These are phyloP conservation scores for Kodamaea derodonti DNA, from an alignment of 1,139 yeast species.

Conservation along the genomic window DNA sequence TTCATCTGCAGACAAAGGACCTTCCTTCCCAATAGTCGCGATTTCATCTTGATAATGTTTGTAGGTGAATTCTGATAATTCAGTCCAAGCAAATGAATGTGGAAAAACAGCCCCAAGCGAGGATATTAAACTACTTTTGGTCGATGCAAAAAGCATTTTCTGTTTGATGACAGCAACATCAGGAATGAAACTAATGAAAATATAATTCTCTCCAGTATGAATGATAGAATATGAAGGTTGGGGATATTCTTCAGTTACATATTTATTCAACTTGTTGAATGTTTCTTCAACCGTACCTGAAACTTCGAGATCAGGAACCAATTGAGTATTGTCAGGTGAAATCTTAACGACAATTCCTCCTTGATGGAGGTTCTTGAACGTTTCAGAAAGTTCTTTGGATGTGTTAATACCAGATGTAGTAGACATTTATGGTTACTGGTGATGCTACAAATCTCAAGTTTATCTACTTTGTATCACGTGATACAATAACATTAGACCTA, in stretches of 20 bases:
- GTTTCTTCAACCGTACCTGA: conserved; percentile 18
- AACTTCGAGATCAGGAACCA: conserved; percentile 33
- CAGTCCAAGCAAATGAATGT: conserved; percentile 52
- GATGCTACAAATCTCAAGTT: no score
- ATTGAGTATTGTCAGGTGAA: conserved; percentile 43
- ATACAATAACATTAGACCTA: no score
- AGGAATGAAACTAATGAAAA: conserved; percentile 82
- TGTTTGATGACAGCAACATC: conserved; percentile 77
- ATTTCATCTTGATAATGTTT: conserved; percentile 38
- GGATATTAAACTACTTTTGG: conserved; percentile 70
- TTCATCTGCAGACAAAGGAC: conserved; percentile 64
- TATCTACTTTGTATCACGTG: no score
- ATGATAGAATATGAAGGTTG: conserved; percentile 62
- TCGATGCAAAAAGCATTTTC: conserved; percentile 93
- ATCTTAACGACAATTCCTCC: conserved; percentile 37
- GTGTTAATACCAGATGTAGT: conserved; percentile 69
- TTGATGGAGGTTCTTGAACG: conserved; percentile 22
- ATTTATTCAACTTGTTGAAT: conserved; percentile 31
- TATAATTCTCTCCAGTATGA: conserved; percentile 25
- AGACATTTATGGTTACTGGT: conserved; percentile 53
- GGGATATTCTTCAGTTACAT: conserved; percentile 34
- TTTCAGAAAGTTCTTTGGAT: conserved; percentile 36
- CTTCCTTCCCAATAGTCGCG: conserved; percentile 29
- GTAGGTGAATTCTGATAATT: conserved; percentile 54
- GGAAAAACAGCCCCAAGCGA: conserved; percentile 66